phyloP scores from a whole-genome alignment of 495 filamentous ascomycete genomes.

The Aspergillus carlsbadensis region DNA sequence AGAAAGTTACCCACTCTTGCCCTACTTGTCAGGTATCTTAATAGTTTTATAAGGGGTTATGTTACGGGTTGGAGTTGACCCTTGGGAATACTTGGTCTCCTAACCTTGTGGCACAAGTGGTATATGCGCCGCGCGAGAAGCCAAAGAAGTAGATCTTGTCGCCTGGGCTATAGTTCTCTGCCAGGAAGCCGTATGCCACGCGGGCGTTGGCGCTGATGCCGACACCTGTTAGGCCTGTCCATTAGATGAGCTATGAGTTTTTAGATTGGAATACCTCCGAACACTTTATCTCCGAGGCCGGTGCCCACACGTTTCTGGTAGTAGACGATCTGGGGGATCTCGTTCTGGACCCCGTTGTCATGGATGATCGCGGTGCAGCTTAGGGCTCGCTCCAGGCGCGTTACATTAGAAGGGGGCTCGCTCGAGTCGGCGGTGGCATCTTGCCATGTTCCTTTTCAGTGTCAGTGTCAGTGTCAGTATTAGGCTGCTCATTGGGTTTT shows the following conservation, averaged over 20 bases:
- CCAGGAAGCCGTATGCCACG: constrained; percentile 50
- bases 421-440: constrained; percentile 26
- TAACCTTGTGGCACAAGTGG: too few relatives aligned
- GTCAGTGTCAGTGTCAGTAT: too few relatives aligned
- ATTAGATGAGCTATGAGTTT: too few relatives aligned
- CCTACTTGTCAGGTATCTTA: too few relatives aligned
- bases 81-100: too few relatives aligned
- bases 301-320: constrained; percentile 58
- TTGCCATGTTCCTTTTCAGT: constrained; percentile 49
- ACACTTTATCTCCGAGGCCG: constrained; percentile 21
- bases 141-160: constrained; percentile 61
- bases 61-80: too few relatives aligned
- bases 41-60: too few relatives aligned
- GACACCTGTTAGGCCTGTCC: constrained; percentile 31
- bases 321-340: constrained; percentile 51
- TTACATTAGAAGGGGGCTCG: constrained; percentile 45
- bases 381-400: constrained; percentile 41
- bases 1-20: too few relatives aligned
- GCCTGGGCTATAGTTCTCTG: constrained; percentile 48
- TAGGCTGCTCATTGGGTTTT: not conserved
- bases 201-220: constrained; percentile 46
- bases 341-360: constrained; percentile 21
- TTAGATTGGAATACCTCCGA: constrained; percentile 15
- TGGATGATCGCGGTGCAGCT: constrained; percentile 22
- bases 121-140: constrained; percentile 60